Percentiles rank a stretch among this genome's conserved stretches.
Conservation (phyloP, 768 basidiomycete genomes). For the Tylopilus rubrobrunneus region DNA sequence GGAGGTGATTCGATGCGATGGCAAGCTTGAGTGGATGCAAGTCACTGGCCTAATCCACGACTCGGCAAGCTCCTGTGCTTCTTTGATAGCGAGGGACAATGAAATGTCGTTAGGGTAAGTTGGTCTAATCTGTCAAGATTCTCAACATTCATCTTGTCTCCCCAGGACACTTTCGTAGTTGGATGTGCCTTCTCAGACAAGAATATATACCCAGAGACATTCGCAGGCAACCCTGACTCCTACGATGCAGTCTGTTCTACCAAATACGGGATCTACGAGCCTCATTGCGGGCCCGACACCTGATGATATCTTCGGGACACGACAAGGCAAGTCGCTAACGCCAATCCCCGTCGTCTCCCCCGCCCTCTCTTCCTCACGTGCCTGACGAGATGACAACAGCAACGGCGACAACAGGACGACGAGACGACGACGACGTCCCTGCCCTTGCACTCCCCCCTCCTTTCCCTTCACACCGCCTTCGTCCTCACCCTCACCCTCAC, state of each 20-base stretch:
- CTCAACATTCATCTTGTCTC: conserved; percentile 3
- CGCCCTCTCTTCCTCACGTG: no score
- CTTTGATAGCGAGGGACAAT: conserved; percentile 85
- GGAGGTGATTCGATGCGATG: conserved; percentile 80
- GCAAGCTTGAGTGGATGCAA: conserved; percentile 93
- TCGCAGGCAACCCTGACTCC: conserved; percentile 67
- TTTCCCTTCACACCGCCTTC: no score
- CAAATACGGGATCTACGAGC: conserved; percentile 70
- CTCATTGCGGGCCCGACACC: conserved; percentile 78
- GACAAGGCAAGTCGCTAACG: conserved; percentile 66
- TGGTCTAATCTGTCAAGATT: neutral
- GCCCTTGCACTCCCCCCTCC: no score
- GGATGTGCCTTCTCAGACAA: conserved; percentile 85
- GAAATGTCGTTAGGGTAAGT: conserved; percentile 89
- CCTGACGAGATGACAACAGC: no score
- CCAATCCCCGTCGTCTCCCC: no score
- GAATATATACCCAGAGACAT: conserved; percentile 78
- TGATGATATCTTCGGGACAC: conserved; percentile 89
- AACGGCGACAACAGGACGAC: no score
- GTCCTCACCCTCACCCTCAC: no score
- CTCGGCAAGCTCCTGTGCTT: conserved; percentile 83
- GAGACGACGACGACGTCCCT: no score
- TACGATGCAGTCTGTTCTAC: conserved; percentile 64
- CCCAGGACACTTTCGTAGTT: conserved; percentile 70
- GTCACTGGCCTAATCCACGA: conserved; percentile 85